phyloP scores from a whole-genome alignment of 805 yeast genomes.

The Hanseniaspora mollemarum region DNA sequence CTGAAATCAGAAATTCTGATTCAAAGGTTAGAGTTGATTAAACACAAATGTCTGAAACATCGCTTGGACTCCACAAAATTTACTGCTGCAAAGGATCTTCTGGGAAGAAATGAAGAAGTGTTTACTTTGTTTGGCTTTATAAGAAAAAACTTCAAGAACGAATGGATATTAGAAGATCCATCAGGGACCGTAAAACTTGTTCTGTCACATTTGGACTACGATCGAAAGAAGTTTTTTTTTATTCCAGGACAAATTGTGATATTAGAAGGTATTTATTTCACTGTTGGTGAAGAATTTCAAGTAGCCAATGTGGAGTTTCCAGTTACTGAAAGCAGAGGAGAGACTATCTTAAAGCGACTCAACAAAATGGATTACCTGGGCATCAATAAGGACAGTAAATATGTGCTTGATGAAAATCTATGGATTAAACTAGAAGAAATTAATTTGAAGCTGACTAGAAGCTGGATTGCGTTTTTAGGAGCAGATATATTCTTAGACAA shows the following conservation, averaged over 20 bases:
- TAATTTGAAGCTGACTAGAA: conserved; percentile 47
- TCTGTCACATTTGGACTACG: conserved; percentile 33
- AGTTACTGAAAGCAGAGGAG: conserved; percentile 65
- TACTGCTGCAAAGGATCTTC: conserved; percentile 66
- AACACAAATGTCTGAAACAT: conserved; percentile 7
- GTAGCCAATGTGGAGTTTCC: conserved; percentile 77
- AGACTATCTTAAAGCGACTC: conserved; percentile 31
- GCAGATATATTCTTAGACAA: conserved; percentile 61
- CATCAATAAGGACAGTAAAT: conserved; percentile 42
- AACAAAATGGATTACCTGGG: conserved; percentile 74
- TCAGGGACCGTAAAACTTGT: conserved; percentile 46
- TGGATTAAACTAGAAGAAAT: conserved; percentile 42
- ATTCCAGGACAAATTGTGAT: conserved; percentile 66
- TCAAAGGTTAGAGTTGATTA: conserved; percentile 42
- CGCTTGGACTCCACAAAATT: conserved; percentile 30
- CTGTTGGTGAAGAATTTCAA: conserved; percentile 54
- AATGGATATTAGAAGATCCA: conserved; percentile 70
- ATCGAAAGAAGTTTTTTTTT: conserved; percentile 50
- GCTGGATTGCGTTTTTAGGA: conserved; percentile 61
- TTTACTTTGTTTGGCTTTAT: conserved; percentile 73
- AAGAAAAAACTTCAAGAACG: conserved; percentile 49
- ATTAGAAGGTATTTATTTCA: conserved; percentile 75
- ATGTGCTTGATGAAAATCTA: conserved; percentile 52
- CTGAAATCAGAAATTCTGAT: neutral
- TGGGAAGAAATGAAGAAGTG: conserved; percentile 71